These are phyloP conservation scores for Penicillium longicatenatum DNA, from an alignment of 495 filamentous ascomycete species.

Conservation along the genomic window DNA sequence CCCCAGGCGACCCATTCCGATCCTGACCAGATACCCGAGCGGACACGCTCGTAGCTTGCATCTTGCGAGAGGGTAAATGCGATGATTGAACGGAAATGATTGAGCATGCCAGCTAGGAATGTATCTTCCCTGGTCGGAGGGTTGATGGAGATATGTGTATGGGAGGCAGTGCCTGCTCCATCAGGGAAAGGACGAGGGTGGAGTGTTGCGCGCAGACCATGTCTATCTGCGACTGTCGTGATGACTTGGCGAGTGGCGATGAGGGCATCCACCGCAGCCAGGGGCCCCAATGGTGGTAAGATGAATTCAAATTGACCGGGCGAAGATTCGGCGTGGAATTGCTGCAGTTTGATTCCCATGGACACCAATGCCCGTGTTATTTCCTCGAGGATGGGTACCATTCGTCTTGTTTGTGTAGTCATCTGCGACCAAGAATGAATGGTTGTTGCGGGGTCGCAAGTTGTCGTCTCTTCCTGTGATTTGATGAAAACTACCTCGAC, in stretches of 20 bases:
- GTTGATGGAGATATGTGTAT: constrained; percentile 45
- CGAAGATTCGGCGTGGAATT: constrained; percentile 77
- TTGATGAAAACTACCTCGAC: constrained; percentile 76
- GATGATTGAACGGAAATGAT: constrained; percentile 33
- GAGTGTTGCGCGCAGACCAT: constrained; percentile 68
- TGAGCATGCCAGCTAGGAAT: constrained; percentile 43
- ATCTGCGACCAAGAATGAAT: constrained; percentile 56
- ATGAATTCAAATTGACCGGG: constrained; percentile 83
- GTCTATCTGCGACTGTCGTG: constrained; percentile 38
- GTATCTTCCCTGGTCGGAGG: constrained; percentile 28
- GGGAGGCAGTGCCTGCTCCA: constrained; percentile 41
- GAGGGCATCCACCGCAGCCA: constrained; percentile 72
- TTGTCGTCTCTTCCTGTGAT: constrained; percentile 21
- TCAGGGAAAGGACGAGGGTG: constrained; percentile 68
- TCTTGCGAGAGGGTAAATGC: constrained; percentile 43
- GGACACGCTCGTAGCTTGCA: constrained; percentile 45
- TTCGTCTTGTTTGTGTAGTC: constrained; percentile 36
- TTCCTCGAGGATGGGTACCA: constrained; percentile 62
- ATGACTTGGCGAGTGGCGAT: constrained; percentile 73
- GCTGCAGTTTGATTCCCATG: constrained; percentile 67
- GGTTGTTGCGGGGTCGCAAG: constrained; percentile 26
- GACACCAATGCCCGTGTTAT: constrained; percentile 57
- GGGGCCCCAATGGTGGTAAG: constrained; percentile 62
- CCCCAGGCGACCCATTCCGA: constrained; percentile 50
- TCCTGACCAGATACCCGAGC: constrained; percentile 57